Evolutionary conservation across 106 monocot genomes (phyloP), one percentile per base, ranked within the genome.

Genomic region (Dactylorhiza incarnata): DNA sequence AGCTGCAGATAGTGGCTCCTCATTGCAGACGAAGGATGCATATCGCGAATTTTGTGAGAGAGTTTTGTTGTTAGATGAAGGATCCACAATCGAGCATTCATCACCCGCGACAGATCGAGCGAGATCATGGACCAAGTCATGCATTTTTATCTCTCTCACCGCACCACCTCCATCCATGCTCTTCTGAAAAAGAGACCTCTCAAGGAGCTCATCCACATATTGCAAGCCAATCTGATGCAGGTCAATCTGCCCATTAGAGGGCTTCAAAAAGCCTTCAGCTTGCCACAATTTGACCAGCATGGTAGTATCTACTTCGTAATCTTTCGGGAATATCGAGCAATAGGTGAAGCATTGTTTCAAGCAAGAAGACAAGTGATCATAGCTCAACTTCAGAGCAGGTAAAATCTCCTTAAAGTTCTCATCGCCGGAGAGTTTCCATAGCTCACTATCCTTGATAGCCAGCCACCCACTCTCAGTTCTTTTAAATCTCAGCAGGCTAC

Each of bases 121-220:
- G 12, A 86, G 73, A 47, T 83, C 79, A 44, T 86, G 86, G n/a
- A 86, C 45, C 5, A 86, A 45, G 43, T 79, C 79, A 59, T 82
- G 82, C 73, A 86, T 82, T 48, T 65, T 86, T 16, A 78, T 17
- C 6, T n/a, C 1, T 0, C 7, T 45, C 10, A 71, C 29, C 6
- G 4, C 68, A 16, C 19, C 14, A 37, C 25, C 54, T 17, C 53
- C 8, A 14, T 9, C n/a, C 23, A 25, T 2, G 45, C 7, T 49
- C 29, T 25, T 62, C 65, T 81, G 76, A 25, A 80, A 77, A 17
- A 81, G 76, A 0, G 84, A 84, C 48, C 76, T 76, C 45, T 65
- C 50, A 1, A 77, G n/a, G 50, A 80, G 48, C n/a, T 73, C 72
- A 24, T 84, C 55, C 10, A 81, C 65, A 48, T 49, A 77, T 19